Evolutionary conservation across 2,329 filamentous ascomycete species (phyloP), one percentile per base, ranked within the genome.

Genomic region (Periconia macrospinosa): DNA sequence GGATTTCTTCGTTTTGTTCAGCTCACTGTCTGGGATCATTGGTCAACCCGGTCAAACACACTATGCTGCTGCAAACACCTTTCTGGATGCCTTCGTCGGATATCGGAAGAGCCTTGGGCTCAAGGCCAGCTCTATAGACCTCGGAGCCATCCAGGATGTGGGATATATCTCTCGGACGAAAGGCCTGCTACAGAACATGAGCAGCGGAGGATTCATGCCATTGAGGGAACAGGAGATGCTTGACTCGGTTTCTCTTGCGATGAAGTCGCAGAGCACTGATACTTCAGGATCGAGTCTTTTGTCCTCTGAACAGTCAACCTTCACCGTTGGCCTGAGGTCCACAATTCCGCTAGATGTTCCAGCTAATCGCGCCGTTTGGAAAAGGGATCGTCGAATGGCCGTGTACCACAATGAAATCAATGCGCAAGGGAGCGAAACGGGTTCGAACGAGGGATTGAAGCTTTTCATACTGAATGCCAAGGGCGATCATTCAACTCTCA

Each of bases 121-220:
- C 1, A 70, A 77, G 2, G 79, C 78, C 77, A 0, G 71, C 6
- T 33, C 54, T 1, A 52, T 87, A 1, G 78, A 86, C 59, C 70
- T 86, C 14, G 82, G 82, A 0, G 76, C 77, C 1, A 76, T 86
- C 9, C 66, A 69, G 2, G 77, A 56, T 13, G 50, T 63, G 3
- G 78, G 79, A 1, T 74, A 70, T 48, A 60, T 79, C 3, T 30
- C 43, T 3, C n/a, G 57, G 8, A 54, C 56, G n/a, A 3, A 51
- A 53, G 35, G n/a, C 5, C n/a, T 56, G 6, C 40, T 56, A 11
- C 23, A 52, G 33, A 30, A 47, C 10, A 35, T 59, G n/a, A 40
- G 10, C 9, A 44, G 30, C 17, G 15, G 33, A 1, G 35, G 30
- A 10, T 43, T 17, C 5, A 33, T 13, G 1, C 3, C 30, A 7